phyloP scores from a whole-genome alignment of 2,329 filamentous ascomycete genomes.

The Xylaria sp. region DNA sequence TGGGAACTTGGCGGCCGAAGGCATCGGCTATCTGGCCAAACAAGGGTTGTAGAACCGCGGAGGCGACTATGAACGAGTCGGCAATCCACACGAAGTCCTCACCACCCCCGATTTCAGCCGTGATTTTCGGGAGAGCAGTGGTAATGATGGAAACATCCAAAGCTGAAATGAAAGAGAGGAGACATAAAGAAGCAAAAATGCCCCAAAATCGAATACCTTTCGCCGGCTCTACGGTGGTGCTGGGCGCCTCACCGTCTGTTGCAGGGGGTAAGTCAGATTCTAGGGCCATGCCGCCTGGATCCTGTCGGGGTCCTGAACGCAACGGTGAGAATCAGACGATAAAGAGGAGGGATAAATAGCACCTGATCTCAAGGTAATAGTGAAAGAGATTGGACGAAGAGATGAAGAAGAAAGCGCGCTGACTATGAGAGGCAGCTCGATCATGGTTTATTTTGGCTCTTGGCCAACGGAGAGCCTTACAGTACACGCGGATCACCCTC shows the following conservation, averaged over 20 bases:
- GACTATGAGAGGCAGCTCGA: too few species aligned
- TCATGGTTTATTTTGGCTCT: too few species aligned
- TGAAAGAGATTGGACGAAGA: too few species aligned
- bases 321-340: too few species aligned
- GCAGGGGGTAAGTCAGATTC: too few species aligned
- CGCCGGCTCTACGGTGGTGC: too few species aligned
- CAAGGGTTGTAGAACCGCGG: conserved; percentile 56
- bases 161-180: conserved; percentile 18
- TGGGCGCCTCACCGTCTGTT: background rate
- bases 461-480: too few species aligned
- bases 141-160: conserved; percentile 35
- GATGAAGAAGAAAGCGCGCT: too few species aligned
- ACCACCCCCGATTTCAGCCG: background rate
- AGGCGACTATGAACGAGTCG: conserved; percentile 34
- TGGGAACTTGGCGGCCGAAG: conserved; percentile 55
- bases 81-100: conserved; percentile 38
- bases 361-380: too few species aligned
- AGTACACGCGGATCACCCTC: background rate
- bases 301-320: too few species aligned
- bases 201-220: conserved; percentile 12
- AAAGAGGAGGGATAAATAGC: too few species aligned
- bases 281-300: too few species aligned
- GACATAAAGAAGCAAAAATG: conserved; percentile 8
- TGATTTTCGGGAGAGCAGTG: conserved; percentile 36
- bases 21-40: conserved; percentile 58